phyloP scores from a whole-genome alignment of 768 basidiomycete species.

The Tulasnella sp. region DNA sequence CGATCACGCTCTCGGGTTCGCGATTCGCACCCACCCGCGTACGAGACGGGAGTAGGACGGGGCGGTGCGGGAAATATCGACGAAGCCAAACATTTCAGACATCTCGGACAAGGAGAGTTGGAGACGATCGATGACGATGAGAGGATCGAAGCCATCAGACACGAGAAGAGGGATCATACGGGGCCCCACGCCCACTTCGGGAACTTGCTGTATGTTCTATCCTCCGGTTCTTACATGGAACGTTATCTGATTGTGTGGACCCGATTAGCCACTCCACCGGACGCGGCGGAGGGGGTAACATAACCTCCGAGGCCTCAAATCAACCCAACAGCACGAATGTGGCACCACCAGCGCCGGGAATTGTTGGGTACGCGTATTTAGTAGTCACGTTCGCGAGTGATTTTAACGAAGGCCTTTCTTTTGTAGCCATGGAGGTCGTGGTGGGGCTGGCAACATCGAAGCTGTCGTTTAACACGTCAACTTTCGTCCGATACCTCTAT shows the following conservation, averaged over 20 bases:
- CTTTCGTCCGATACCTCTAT: background rate
- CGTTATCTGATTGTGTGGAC: background rate
- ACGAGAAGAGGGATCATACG: no score
- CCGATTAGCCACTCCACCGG: background rate
- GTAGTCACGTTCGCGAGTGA: no score
- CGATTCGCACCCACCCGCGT: background rate
- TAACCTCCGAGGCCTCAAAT: background rate
- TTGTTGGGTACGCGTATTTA: no score
- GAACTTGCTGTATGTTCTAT: no score
- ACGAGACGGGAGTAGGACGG: background rate
- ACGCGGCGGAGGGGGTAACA: constrained; percentile 13
- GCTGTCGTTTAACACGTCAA: background rate
- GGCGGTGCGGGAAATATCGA: constrained; percentile 11
- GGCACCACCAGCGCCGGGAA: no score
- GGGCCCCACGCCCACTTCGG: no score
- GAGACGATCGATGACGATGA: constrained; percentile 28
- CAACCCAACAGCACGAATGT: no score
- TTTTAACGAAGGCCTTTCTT: no score
- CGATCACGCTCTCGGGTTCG: constrained; percentile 42
- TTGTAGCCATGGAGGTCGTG: background rate
- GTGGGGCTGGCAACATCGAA: background rate
- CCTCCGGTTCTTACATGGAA: no score
- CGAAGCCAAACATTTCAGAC: constrained; percentile 23
- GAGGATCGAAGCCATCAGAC: constrained; percentile 18
- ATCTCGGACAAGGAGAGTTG: constrained; percentile 20